Evolutionary conservation across 1,139 yeast genomes (phyloP).

Genomic region (Blastobotrys capitulatus): DNA sequence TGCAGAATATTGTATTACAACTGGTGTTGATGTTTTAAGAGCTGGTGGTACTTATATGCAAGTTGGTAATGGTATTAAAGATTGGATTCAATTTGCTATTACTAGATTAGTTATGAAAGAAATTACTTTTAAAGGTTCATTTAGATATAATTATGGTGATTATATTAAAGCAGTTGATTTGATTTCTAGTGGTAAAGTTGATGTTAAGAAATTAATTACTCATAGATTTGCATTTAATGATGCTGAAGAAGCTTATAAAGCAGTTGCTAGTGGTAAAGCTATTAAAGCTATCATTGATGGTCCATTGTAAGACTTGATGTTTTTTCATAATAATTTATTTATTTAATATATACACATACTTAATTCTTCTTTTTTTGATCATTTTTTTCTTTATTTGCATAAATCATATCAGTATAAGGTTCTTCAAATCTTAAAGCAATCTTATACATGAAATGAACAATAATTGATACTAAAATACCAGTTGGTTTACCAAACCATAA

Average conservation of each 20-base stretch:
- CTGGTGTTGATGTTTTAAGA: slow-evolving; percentile 52
- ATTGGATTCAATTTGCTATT: slow-evolving; percentile 64
- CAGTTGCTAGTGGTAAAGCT: slow-evolving; percentile 49
- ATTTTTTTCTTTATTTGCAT: slow-evolving; percentile 63
- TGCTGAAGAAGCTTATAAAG: slow-evolving; percentile 75
- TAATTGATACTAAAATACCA: slow-evolving; percentile 64
- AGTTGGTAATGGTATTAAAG: slow-evolving; percentile 64
- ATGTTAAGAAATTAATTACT: slow-evolving; percentile 65
- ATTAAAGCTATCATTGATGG: slow-evolving; percentile 60
- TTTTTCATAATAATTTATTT: too few species aligned
- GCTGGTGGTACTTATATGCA: slow-evolving; percentile 66
- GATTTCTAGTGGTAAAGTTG: slow-evolving; percentile 54
- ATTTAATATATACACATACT: too few species aligned
- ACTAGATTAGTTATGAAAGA: slow-evolving; percentile 66
- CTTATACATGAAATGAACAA: slow-evolving; percentile 76
- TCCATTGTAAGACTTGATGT: slow-evolving; percentile 20
- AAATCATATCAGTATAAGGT: slow-evolving; percentile 89
- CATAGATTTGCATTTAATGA: slow-evolving; percentile 68
- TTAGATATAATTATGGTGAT: slow-evolving; percentile 79
- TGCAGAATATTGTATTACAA: slow-evolving; percentile 56
- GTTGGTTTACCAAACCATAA: slow-evolving; percentile 86
- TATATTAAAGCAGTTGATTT: slow-evolving; percentile 67
- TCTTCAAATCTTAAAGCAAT: slow-evolving; percentile 87
- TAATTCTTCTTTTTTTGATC: slow-evolving; percentile 37
- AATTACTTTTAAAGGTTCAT: slow-evolving; percentile 64